Base-by-base conservation (phyloP, 768 basidiomycete species). In the Psilocybe cyanescens region DNA sequence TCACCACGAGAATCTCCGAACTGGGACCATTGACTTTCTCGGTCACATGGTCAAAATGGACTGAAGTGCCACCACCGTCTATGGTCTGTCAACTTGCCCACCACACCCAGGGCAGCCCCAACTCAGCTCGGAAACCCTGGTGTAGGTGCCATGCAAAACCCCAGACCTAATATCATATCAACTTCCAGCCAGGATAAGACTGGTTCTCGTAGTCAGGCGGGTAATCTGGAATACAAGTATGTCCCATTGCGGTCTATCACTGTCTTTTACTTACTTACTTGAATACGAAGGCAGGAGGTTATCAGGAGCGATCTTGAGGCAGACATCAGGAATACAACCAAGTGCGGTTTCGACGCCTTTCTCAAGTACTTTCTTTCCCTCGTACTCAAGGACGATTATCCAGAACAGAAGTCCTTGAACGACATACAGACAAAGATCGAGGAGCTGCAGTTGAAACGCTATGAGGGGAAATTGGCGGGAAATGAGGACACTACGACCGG, bases 341-440 rank as follows among this genome's bases (percentile, higher is more conserved):
- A 55, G 41, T 61, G 60, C 37, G 19, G 19, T 11, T 49, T 50
- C 30, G 59, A 60, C 28, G 4, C 33, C 8, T 16, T 60, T 29
- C 16, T 55, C 8, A 39, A 55, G 17, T 55, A 61, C 16, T 55
- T 56, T 61, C 19, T 56, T 16, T 61, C 54, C 37, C 14, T 49
- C 5, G 17, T 33, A 24, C 31, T 61, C 24, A 29, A 50, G 19
- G 8, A 8, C 1, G 24, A 61, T 14, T 28, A 24, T 17, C 4
- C 30, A 8, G 35, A 55, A 9, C 56, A 41, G 47, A 30, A 9
- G 11, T 2, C 12, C 3, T 30, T 61, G 47, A 47, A 61, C 30
- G 16, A n/a, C 4, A 11, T 61, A n/a, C 60, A 61, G 48, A 24
- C 8, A 8, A 2, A 30, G 28, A 61, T 61, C 47, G 54, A 61